These are phyloP conservation scores for Malus hybrid DNA, from an alignment of 331 rosid genomes.

Conservation along the genomic window DNA sequence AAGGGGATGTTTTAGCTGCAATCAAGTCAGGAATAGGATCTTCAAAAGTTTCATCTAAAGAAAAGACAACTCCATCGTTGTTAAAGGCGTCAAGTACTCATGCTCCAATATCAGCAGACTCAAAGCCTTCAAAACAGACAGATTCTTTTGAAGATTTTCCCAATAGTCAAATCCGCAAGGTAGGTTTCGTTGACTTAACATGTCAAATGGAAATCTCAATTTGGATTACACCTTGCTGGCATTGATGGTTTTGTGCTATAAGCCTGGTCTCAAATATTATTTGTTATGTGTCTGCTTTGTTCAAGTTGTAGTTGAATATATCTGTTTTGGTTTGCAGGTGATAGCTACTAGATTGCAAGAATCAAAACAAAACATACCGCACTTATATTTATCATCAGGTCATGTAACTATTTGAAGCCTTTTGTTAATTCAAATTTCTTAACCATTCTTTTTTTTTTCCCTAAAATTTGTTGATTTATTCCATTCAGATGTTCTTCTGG, in stretches of 20 bases:
- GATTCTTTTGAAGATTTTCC: conserved; percentile 80
- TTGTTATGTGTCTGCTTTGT: background rate
- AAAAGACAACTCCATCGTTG: conserved; percentile 34
- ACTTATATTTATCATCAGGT: conserved; percentile 90
- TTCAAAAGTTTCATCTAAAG: conserved; percentile 49
- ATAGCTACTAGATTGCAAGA: conserved; percentile 88
- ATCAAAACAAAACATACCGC: conserved; percentile 86
- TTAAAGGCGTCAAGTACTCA: conserved; percentile 37
- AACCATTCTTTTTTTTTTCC: background rate
- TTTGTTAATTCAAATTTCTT: conserved; percentile 4
- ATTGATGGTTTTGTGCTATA: too few species aligned
- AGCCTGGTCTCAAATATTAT: background rate
- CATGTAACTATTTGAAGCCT: background rate
- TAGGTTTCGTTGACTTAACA: conserved; percentile 19
- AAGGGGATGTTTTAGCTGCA: conserved; percentile 87
- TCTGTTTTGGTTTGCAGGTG: conserved; percentile 46
- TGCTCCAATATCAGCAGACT: conserved; percentile 29
- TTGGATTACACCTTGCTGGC: too few species aligned
- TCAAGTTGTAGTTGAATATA: background rate
- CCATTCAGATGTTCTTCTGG: conserved; percentile 62
- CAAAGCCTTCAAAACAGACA: conserved; percentile 42
- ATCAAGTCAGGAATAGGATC: conserved; percentile 68
- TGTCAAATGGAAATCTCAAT: too few species aligned
- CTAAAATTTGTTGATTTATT: conserved; percentile 18
- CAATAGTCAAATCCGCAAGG: conserved; percentile 94